These are phyloP conservation scores for Claviceps cyperi DNA, from an alignment of 2,329 filamentous ascomycete genomes.

Conservation along the genomic window DNA sequence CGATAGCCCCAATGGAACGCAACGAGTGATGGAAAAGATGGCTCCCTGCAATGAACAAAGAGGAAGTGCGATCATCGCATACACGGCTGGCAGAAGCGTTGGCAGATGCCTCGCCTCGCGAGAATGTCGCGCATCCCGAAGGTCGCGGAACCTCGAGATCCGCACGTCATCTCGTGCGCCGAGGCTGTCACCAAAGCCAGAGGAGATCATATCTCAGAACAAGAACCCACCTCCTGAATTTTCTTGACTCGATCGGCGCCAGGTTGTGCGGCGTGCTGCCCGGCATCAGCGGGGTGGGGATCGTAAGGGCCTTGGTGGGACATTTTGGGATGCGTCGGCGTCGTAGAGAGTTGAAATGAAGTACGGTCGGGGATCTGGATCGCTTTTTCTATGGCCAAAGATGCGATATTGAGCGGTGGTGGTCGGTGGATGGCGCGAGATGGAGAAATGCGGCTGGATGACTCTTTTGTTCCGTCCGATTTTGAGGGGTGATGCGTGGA, in stretches of 20 bases:
- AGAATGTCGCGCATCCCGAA: too few species aligned
- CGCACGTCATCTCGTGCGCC: not conserved
- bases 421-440: not conserved
- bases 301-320: conserved; percentile 7
- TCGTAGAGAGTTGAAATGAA: not conserved
- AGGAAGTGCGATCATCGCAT: too few species aligned
- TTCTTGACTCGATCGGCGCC: conserved; percentile 2
- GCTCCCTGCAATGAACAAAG: too few species aligned
- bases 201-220: not conserved
- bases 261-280: conserved; percentile 1
- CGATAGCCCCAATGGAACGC: too few species aligned
- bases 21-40: too few species aligned
- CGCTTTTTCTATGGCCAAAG: not conserved
- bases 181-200: not conserved
- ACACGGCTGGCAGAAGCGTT: too few species aligned
- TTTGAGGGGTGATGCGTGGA: conserved; percentile 7
- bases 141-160: too few species aligned
- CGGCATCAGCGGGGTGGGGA: conserved; percentile 5
- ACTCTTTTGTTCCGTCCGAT: not conserved
- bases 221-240: conserved; percentile 4
- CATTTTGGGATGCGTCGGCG: conserved; percentile 1
- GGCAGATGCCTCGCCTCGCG: too few species aligned
- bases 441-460: not conserved
- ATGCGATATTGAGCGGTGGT: not conserved
- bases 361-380: conserved; percentile 8